Base-by-base conservation (phyloP, 306 rosid genomes). In the Prunus dulcis region DNA sequence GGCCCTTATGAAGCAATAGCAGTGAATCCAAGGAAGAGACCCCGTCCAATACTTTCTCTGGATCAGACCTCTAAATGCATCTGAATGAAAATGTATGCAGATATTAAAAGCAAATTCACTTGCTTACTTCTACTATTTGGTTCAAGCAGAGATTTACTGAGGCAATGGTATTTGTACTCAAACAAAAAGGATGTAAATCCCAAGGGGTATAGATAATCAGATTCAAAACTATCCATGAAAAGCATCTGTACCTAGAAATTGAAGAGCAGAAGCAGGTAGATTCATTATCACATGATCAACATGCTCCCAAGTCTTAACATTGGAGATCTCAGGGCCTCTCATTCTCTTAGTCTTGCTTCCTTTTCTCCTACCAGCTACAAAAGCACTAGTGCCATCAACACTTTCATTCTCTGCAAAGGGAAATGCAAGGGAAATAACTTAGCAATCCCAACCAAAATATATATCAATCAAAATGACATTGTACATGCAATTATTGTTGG, bases 201-300 rank as follows among this genome's bases (percentile, higher is more conserved):
- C 17, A 56, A 63, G 30, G 64, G 50, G 12, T 34, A 22, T 20
- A 47, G 12, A 19, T 13, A 9, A 71, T 32, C 50, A 12, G 12
- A 72, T 49, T 50, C 27, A 34, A 56, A 64, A 12, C 12, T 13
- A 61, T 56, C 63, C 30, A n/a, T 23, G 12, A 50, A 80, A 51
- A 45, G 51, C 62, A 64, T 58, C 45, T 67, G 65, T 87, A 95
- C 97, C 97, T 67, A 95, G 86, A 89, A 92, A 95, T 50, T 92
- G 87, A 79, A 95, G 76, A 65, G 98, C 97, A 81, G 98, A 92
- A 79, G 98, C 98, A 50, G 97, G 98, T 23, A 95, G 83, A 58
- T 92, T 95, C 98, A 92, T 95, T 70, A 95, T 80, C 67, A 95
- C 83, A 49, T 92, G 97, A 89, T 95, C 98, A 80, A 90, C 49